Percentiles rank a stretch among this genome's conserved stretches.
Evolutionary conservation across 768 basidiomycete genomes (phyloP).

Genomic region (Agaricus subrufescens): DNA sequence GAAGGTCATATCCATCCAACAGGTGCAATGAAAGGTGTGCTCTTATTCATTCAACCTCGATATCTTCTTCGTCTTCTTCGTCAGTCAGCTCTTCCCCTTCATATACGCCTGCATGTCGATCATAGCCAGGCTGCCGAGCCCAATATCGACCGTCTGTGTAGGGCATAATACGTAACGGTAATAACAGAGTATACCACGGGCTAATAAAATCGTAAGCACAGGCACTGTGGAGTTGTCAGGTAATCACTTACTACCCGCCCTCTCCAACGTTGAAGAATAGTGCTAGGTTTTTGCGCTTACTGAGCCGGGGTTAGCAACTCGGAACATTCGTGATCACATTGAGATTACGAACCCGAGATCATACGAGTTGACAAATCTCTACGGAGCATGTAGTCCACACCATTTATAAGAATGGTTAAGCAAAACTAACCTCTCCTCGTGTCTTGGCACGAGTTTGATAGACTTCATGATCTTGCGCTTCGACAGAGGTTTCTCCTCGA

Average conservation of each 20-base stretch:
- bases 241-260: constrained; percentile 68
- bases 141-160: constrained; percentile 82
- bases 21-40: neutral
- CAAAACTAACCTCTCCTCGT: constrained; percentile 57
- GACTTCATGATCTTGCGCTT: constrained; percentile 80
- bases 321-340: neutral
- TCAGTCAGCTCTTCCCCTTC: constrained; percentile 86
- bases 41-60: neutral
- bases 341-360: constrained; percentile 66
- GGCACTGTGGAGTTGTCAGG: neutral
- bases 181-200: constrained; percentile 69
- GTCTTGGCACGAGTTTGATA: constrained; percentile 66
- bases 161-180: constrained; percentile 78
- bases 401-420: neutral
- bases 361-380: constrained; percentile 88
- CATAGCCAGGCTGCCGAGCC: constrained; percentile 66
- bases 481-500: constrained; percentile 83
- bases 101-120: constrained; percentile 56
- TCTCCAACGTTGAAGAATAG: constrained; percentile 86
- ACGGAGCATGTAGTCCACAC: neutral
- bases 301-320: constrained; percentile 13
- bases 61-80: constrained; percentile 52
- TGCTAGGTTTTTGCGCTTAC: constrained; percentile 61
- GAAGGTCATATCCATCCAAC: constrained; percentile 3
- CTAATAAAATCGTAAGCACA: constrained; percentile 31